Evolutionary conservation across 129 eudicot genomes (phyloP).

Genomic region (Centella asiatica): DNA sequence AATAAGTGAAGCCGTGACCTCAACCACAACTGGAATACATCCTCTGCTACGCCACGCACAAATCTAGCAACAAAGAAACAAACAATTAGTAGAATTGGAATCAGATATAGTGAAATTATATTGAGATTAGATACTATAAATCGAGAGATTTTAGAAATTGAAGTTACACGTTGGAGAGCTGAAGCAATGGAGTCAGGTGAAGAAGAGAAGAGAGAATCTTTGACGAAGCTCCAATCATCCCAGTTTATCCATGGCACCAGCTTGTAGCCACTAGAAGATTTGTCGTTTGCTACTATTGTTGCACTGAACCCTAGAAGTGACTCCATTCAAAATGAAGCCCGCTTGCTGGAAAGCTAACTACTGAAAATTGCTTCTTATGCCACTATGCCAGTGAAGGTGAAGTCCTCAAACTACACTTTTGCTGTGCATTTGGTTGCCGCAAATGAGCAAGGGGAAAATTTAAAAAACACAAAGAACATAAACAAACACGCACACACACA

Average conservation of each 20-base stretch:
- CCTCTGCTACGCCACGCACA: conserved; percentile 90
- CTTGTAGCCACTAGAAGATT: conserved; percentile 26
- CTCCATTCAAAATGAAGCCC: background rate
- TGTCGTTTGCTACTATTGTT: conserved; percentile 20
- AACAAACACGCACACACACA: too few relatives aligned
- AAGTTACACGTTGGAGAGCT: conserved; percentile 57
- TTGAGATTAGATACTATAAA: background rate
- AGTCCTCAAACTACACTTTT: too few relatives aligned
- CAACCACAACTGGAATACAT: conserved; percentile 51
- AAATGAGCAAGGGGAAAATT: too few relatives aligned
- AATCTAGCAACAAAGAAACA: conserved; percentile 27
- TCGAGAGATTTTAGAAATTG: too few relatives aligned
- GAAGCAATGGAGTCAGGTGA: conserved; percentile 31
- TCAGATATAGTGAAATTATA: background rate
- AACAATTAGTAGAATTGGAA: background rate
- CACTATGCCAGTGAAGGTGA: too few relatives aligned
- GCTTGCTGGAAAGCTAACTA: too few relatives aligned
- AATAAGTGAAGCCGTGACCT: conserved; percentile 77
- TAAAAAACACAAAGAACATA: too few relatives aligned
- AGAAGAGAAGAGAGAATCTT: conserved; percentile 62
- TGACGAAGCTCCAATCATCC: conserved; percentile 83
- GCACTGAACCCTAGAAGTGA: conserved; percentile 42
- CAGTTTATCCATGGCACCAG: conserved; percentile 89
- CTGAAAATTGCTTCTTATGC: too few relatives aligned
- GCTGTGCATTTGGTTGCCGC: too few relatives aligned